Evolutionary conservation across 495 filamentous ascomycete species (phyloP), one percentile per base, ranked within the genome.

Genomic region (Aspergillus coremiiformis): DNA sequence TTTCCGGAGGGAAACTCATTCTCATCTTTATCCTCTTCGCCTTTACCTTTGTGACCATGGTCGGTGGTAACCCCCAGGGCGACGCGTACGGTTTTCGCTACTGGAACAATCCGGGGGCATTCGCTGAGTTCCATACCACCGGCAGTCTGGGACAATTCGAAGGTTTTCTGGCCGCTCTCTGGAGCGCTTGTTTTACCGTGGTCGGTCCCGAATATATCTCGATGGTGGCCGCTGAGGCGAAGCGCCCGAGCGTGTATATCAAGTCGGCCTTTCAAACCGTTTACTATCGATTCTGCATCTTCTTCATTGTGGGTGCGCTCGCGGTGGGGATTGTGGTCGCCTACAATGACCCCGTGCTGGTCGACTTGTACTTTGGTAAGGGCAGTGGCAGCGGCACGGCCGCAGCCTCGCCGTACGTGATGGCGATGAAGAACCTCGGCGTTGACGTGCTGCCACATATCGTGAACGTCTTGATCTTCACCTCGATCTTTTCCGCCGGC

Each of bases 171-270:
- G 77, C 80, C 22, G 82, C 83, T 33, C 57, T 92, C 2, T 85
- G 84, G 62, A 78, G 47, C 23, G 61, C 58, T 0, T 50, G 49
- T 0, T 62, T 58, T 46, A 57, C 57, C 1, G 44, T 56, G 14
- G 58, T 64, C 26, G 87, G 87, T 1, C 86, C 86, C 0, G 87
- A 90, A 52, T 91, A 90, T 63, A 80, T 91, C 39, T 77, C 80
- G 47, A 89, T 90, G 82, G 80, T 84, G 0, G 85, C 87, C 5
- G 87, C 85, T 29, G 87, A 93, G 60, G 77, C 86, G 4, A 77
- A 85, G 56, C 84, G 85, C 51, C 86, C 87, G 7, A 76, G 87
- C 4, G 51, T 44, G 9, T 59, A 59, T 20, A 44, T 73, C 15
- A 61, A 57, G 42, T 76, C 75, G 43, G 87, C 86, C 9, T 89